These are phyloP conservation scores for Aspergillus hortae DNA, from an alignment of 2,329 filamentous ascomycete species.

Conservation along the genomic window DNA sequence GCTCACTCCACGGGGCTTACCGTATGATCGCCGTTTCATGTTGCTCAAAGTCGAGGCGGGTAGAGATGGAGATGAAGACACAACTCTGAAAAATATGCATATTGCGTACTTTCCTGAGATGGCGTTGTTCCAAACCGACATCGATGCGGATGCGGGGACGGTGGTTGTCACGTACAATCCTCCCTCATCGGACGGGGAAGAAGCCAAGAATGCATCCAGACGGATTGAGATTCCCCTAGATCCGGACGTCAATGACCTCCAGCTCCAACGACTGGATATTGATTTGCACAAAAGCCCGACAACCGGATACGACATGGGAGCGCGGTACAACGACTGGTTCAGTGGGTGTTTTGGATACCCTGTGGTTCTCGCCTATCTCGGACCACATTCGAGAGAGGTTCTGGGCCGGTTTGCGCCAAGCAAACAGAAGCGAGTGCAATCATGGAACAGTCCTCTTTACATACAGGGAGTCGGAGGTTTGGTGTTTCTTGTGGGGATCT, in stretches of 20 bases:
- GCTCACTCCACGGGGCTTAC: constrained; percentile 59
- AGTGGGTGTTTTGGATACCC: constrained; percentile 61
- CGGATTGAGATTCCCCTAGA: constrained; percentile 55
- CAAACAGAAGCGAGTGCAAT: no score
- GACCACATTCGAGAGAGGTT: constrained; percentile 56
- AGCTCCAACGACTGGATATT: constrained; percentile 50
- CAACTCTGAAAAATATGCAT: constrained; percentile 55
- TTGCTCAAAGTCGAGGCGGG: constrained; percentile 52
- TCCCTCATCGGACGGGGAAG: constrained; percentile 11
- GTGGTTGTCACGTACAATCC: constrained; percentile 41
- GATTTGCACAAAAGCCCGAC: constrained; percentile 59
- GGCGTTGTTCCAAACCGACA: constrained; percentile 57
- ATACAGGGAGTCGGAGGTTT: not conserved
- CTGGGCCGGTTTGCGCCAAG: constrained; percentile 58
- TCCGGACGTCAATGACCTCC: constrained; percentile 48
- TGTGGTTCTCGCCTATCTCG: constrained; percentile 63
- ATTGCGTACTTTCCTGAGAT: constrained; percentile 57
- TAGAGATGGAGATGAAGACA: constrained; percentile 10
- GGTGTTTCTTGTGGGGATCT: not conserved
- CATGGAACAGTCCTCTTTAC: constrained; percentile 24
- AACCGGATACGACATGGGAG: constrained; percentile 61
- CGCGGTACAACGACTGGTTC: constrained; percentile 63
- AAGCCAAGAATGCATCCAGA: constrained; percentile 8
- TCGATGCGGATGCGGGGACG: constrained; percentile 21
- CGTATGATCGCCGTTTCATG: constrained; percentile 68